These are phyloP conservation scores for Orbilia blumenaviensis DNA, from an alignment of 2,329 filamentous ascomycete genomes.

Conservation along the genomic window DNA sequence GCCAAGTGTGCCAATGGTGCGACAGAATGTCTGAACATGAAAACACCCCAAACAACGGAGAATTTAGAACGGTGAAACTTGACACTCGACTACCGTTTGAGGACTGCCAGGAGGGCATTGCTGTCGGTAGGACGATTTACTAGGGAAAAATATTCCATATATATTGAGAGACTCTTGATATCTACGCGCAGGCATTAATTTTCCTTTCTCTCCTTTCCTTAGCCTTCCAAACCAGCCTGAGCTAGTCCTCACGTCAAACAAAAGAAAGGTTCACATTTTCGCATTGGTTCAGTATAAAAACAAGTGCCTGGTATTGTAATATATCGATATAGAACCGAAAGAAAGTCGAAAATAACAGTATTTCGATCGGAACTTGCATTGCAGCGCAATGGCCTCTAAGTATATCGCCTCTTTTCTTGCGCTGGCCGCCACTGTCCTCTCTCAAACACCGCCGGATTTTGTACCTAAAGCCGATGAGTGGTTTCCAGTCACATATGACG, in stretches of 20 bases:
- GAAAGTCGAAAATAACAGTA: not conserved
- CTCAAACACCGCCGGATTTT: slow-evolving; percentile 35
- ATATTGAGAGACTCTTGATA: not conserved
- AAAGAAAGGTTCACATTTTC: not conserved
- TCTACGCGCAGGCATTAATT: not conserved
- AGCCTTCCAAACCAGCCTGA: not conserved
- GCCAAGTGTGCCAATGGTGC: slow-evolving; percentile 27
- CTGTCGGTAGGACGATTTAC: not conserved
- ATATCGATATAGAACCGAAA: not conserved
- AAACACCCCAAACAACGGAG: slow-evolving; percentile 12
- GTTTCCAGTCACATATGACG: slow-evolving; percentile 34
- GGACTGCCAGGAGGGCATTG: not conserved
- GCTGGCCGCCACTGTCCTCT: slow-evolving; percentile 23
- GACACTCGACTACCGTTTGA: slow-evolving; percentile 16
- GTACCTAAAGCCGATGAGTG: slow-evolving; percentile 6
- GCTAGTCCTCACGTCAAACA: not conserved
- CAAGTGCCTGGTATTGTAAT: not conserved
- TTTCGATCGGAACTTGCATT: slow-evolving; percentile 1
- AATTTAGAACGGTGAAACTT: slow-evolving; percentile 17
- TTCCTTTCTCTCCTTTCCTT: not conserved
- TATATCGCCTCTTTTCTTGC: slow-evolving; percentile 18
- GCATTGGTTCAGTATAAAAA: not conserved
- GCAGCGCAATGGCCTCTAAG: slow-evolving; percentile 20
- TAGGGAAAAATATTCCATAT: not conserved
- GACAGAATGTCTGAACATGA: slow-evolving; percentile 27